Evolutionary conservation across 768 basidiomycete genomes (phyloP).

Genomic region (Plicaturopsis crispa): DNA sequence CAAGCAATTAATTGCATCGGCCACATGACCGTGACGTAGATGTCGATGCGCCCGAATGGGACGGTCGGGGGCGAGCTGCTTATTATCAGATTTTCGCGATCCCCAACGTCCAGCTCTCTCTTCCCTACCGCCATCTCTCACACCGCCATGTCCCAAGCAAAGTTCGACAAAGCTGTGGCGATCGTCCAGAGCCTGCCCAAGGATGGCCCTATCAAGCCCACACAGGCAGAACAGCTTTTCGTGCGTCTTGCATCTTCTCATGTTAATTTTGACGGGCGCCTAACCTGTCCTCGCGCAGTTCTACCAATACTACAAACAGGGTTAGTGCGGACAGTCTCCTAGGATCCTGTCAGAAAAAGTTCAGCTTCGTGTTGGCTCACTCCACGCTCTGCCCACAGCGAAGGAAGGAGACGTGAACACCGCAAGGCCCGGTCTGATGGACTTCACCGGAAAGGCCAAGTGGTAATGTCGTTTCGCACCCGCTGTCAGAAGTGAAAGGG

Average conservation of each 20-base stretch:
- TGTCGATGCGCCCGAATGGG: too few relatives aligned
- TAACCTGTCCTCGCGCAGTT: slow-evolving; percentile 45
- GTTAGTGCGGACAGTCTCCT: slow-evolving; percentile 25
- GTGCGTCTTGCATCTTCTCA: slow-evolving; percentile 39
- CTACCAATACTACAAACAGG: slow-evolving; percentile 93
- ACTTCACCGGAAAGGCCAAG: slow-evolving; percentile 86
- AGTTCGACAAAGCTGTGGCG: slow-evolving; percentile 70
- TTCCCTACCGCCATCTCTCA: too few relatives aligned
- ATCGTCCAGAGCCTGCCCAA: slow-evolving; percentile 67
- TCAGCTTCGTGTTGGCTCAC: too few relatives aligned
- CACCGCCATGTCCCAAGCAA: too few relatives aligned
- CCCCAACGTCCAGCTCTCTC: too few relatives aligned
- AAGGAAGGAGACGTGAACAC: slow-evolving; percentile 69
- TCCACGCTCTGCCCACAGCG: too few relatives aligned
- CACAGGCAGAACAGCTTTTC: slow-evolving; percentile 65
- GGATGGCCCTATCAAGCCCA: slow-evolving; percentile 74
- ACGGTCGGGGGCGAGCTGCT: too few relatives aligned
- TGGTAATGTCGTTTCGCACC: slow-evolving; percentile 45
- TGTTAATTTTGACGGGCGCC: slow-evolving; percentile 1
- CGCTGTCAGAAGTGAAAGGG: background rate
- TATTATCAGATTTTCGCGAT: too few relatives aligned
- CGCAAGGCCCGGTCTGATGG: slow-evolving; percentile 63
- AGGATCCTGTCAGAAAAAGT: too few relatives aligned
- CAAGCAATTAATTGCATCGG: too few relatives aligned
- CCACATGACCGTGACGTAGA: too few relatives aligned